These are phyloP conservation scores for Catharanthus roseus DNA, from an alignment of 257 asterid genomes.

Conservation along the genomic window DNA sequence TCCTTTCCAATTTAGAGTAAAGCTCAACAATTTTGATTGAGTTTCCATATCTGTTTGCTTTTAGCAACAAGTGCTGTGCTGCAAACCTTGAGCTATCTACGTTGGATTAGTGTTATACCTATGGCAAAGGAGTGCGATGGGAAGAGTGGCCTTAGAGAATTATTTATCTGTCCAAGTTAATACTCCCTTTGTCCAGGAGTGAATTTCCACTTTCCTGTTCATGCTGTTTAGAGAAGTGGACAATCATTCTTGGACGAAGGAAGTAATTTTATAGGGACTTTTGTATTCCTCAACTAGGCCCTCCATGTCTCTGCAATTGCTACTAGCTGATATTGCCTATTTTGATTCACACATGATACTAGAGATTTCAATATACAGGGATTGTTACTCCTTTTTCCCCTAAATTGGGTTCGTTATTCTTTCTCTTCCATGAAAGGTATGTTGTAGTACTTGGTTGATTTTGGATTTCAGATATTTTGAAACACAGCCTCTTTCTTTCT, in stretches of 20 bases:
- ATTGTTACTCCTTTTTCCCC: not conserved
- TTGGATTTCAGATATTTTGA: not conserved
- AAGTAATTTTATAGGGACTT: no score
- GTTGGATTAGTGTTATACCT: not conserved
- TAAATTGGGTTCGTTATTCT: not conserved
- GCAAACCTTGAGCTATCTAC: not conserved
- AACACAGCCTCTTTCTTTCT: not conserved
- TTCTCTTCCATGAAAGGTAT: not conserved
- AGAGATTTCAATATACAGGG: not conserved
- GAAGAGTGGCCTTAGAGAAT: not conserved
- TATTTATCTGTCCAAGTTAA: no score
- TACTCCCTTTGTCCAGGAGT: no score
- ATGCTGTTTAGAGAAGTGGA: no score
- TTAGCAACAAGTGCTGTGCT: not conserved
- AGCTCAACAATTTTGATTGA: not conserved
- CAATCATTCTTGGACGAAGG: no score
- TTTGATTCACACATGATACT: not conserved
- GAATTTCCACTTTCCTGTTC: no score
- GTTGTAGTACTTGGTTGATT: not conserved
- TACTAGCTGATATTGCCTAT: not conserved
- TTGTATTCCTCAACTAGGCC: not conserved
- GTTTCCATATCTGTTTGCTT: not conserved
- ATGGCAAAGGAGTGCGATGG: not conserved
- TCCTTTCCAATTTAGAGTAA: not conserved
- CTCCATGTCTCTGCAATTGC: not conserved